phyloP scores from a whole-genome alignment of 331 rosid genomes.

The Erythrophleum ivorense region DNA sequence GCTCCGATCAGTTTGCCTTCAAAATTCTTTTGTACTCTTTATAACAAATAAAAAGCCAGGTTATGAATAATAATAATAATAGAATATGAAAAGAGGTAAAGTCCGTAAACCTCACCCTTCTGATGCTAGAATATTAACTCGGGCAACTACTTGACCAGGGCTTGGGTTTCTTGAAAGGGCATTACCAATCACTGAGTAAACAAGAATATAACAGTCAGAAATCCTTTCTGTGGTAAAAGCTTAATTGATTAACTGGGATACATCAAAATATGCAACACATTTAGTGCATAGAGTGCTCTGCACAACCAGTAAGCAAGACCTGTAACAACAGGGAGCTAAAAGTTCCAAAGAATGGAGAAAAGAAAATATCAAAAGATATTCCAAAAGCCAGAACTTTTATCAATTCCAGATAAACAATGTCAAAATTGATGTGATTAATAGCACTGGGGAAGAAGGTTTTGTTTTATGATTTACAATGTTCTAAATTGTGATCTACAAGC shows the following conservation, averaged over 20 bases:
- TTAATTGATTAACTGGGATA: conserved; percentile 5
- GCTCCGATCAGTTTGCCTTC: conserved; percentile 91
- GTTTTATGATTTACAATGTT: neutral
- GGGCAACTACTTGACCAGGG: conserved; percentile 87
- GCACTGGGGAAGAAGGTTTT: neutral
- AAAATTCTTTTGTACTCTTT: conserved; percentile 86
- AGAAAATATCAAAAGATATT: conserved; percentile 16
- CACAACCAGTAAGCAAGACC: conserved; percentile 2
- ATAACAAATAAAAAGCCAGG: conserved; percentile 26
- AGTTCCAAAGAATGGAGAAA: conserved; percentile 22
- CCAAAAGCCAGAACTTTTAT: too few relatives aligned
- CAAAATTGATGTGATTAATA: neutral
- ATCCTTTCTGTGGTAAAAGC: conserved; percentile 20
- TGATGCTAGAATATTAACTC: conserved; percentile 80
- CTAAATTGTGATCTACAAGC: neutral
- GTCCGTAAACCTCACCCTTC: conserved; percentile 75
- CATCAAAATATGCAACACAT: neutral
- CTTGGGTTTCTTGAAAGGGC: conserved; percentile 89
- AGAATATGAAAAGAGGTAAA: conserved; percentile 15
- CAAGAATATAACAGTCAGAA: conserved; percentile 41
- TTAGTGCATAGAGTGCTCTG: neutral
- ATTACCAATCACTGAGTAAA: conserved; percentile 80
- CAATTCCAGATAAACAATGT: too few relatives aligned
- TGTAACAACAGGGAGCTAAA: conserved; percentile 12
- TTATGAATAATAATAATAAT: conserved; percentile 23